These are phyloP conservation scores for Boletus rex-veris DNA, from an alignment of 768 basidiomycete genomes.

Conservation along the genomic window DNA sequence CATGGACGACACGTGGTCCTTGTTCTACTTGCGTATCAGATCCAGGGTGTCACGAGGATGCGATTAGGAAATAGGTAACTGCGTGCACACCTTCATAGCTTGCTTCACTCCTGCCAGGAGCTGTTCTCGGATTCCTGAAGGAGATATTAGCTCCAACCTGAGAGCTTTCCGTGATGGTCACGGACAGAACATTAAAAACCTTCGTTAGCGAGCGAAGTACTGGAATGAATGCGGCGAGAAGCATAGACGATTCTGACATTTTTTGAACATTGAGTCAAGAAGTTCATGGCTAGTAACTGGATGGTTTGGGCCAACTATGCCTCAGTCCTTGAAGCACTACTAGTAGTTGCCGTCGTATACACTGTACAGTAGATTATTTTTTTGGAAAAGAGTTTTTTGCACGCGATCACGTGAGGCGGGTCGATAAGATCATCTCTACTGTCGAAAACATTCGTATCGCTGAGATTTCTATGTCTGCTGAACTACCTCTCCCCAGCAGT, in stretches of 20 bases:
- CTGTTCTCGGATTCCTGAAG: constrained; percentile 49
- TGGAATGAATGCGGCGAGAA: constrained; percentile 12
- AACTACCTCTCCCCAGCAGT: constrained; percentile 44
- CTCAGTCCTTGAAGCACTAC: too few relatives aligned
- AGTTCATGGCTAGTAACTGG: constrained; percentile 10
- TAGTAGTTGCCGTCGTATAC: too few relatives aligned
- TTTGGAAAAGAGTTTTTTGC: background rate
- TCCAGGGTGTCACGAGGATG: background rate
- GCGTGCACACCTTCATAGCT: constrained; percentile 62
- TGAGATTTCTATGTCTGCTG: constrained; percentile 13
- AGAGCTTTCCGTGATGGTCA: background rate
- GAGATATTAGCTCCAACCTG: background rate
- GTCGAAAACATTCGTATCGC: background rate
- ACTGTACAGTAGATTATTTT: too few relatives aligned
- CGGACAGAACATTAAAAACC: constrained; percentile 12
- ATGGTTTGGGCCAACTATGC: too few relatives aligned
- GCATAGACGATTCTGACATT: constrained; percentile 1
- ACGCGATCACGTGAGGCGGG: constrained; percentile 17
- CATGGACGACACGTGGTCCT: constrained; percentile 53
- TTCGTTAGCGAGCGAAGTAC: constrained; percentile 14
- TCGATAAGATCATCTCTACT: constrained; percentile 6
- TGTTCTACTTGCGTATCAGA: constrained; percentile 40
- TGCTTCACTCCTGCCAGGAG: constrained; percentile 54
- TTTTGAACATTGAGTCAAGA: constrained; percentile 11
- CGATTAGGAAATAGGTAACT: background rate